Percentiles rank a stretch among this genome's conserved stretches.
Evolutionary conservation across 331 rosid species (phyloP).

Genomic region (Malus hybrid): DNA sequence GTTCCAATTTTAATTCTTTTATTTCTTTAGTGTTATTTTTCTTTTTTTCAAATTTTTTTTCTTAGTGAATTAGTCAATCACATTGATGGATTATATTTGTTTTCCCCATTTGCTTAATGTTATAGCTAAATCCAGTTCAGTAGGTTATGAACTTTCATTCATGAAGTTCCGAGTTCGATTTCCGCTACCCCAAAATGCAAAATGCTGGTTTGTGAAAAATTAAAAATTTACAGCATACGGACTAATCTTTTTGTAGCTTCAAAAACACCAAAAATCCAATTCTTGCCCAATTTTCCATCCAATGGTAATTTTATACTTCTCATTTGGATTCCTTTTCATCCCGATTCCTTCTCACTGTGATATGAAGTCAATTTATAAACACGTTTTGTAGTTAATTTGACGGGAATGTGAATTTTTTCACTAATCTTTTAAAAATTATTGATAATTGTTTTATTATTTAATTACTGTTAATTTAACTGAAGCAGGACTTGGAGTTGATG

Average conservation of each 20-base stretch:
- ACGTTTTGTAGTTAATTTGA: neutral
- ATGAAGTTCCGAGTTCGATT: neutral
- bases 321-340: neutral
- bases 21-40: neutral
- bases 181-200: neutral
- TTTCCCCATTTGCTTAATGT: neutral
- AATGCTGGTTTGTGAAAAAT: too few relatives aligned
- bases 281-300: neutral
- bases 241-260: neutral
- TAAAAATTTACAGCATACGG: neutral
- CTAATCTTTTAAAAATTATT: neutral
- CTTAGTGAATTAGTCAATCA: neutral
- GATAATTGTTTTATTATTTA: neutral
- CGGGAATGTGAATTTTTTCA: neutral
- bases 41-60: neutral
- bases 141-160: too few relatives aligned
- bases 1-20: neutral
- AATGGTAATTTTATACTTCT: neutral
- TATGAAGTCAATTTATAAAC: neutral
- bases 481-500: conserved; percentile 87
- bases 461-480: neutral
- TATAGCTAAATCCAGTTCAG: neutral
- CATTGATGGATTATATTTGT: neutral
- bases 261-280: neutral
- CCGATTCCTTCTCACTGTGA: neutral